phyloP scores from a whole-genome alignment of 2,329 filamentous ascomycete genomes.

The Microdochium paspali region DNA sequence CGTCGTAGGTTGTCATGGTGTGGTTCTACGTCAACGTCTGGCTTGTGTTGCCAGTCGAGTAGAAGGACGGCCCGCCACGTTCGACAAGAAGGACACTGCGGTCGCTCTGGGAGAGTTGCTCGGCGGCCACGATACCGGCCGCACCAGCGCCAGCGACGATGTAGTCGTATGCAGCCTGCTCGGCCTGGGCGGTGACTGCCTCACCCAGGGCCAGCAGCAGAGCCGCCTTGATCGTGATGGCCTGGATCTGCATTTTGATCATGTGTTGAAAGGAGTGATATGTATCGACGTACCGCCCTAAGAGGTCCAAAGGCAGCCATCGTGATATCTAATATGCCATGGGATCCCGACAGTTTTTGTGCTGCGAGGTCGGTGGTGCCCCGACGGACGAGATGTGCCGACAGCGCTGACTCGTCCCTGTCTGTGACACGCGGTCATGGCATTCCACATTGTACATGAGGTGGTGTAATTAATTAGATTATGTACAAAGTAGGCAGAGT shows the following conservation, averaged over 20 bases:
- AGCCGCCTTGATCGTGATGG: slow-evolving; percentile 2
- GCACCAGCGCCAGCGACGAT: slow-evolving; percentile 18
- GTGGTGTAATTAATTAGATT: no score
- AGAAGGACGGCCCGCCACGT: slow-evolving; percentile 7
- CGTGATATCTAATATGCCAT: no score
- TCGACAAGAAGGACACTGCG: slow-evolving; percentile 3
- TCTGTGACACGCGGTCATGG: no score
- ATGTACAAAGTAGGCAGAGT: no score
- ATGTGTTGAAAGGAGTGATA: neutral
- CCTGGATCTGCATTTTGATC: neutral
- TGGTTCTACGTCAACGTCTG: slow-evolving; percentile 15
- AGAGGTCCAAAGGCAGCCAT: no score
- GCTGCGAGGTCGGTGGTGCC: no score
- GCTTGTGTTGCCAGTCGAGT: slow-evolving; percentile 6
- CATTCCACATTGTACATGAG: no score
- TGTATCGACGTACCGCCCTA: neutral
- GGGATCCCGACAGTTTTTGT: no score
- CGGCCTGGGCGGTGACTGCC: slow-evolving; percentile 1
- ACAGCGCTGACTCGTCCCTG: no score
- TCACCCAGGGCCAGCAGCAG: slow-evolving; percentile 1
- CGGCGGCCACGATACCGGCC: slow-evolving; percentile 6
- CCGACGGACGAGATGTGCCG: no score
- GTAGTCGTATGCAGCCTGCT: slow-evolving; percentile 14
- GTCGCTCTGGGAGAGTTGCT: slow-evolving; percentile 1
- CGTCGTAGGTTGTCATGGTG: slow-evolving; percentile 11